A percentile compares a stretch with the other conserved stretches of the same genome.
Evolutionary conservation across 176 grass and related monocot genomes (phyloP).

Genomic region (Coix lacrymajobi): DNA sequence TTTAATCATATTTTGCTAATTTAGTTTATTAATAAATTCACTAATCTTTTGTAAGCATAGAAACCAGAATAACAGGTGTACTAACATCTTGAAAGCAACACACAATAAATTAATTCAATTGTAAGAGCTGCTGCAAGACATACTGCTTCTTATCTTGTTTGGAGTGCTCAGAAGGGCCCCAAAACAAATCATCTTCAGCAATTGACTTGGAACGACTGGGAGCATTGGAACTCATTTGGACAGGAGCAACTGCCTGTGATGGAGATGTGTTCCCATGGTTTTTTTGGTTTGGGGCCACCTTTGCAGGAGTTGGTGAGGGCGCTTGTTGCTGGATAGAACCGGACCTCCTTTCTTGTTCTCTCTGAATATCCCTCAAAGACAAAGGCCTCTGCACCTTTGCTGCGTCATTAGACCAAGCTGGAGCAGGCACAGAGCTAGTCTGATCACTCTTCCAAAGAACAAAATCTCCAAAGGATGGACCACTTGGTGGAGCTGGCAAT

Average conservation of each 20-base stretch:
- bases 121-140: constrained; percentile 4
- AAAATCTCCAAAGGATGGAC: constrained; percentile 90
- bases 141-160: constrained; percentile 92
- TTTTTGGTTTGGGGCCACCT: constrained; percentile 38
- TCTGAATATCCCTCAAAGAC: constrained; percentile 89
- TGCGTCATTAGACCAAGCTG: constrained; percentile 84
- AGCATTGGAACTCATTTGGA: constrained; percentile 49
- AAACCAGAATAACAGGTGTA: background rate
- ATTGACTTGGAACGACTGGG: constrained; percentile 57
- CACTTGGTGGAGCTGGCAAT: constrained; percentile 54
- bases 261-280: constrained; percentile 65
- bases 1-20: background rate
- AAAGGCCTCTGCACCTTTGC: constrained; percentile 59
- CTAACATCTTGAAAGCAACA: background rate
- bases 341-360: constrained; percentile 71
- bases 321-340: constrained; percentile 45
- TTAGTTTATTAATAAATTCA: background rate
- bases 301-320: constrained; percentile 35
- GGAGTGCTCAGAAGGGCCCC: constrained; percentile 72
- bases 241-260: constrained; percentile 58
- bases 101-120: background rate
- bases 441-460: constrained; percentile 88
- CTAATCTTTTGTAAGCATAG: background rate
- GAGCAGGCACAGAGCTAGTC: constrained; percentile 45
- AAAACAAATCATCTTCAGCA: constrained; percentile 95